Conservation (phyloP, 208 protist species). For the Entamoeba invadens region DNA sequence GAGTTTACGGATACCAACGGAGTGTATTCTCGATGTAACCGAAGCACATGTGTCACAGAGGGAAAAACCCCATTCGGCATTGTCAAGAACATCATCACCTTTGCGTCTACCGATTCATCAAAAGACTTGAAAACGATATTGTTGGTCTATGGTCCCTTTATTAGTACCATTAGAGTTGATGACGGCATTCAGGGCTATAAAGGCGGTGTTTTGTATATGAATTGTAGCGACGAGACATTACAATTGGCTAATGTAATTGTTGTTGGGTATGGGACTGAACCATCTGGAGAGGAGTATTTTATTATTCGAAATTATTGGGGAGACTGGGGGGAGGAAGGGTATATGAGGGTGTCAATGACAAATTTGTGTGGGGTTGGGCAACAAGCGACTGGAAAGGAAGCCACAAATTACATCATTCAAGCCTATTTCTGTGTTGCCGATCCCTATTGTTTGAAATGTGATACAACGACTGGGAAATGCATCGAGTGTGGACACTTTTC, state of each 20-base stretch:
- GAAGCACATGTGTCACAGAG: neutral
- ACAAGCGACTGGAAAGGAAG: neutral
- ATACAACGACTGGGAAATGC: neutral
- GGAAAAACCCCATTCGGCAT: neutral
- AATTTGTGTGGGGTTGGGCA: neutral
- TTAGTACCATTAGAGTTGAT: neutral
- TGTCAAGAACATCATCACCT: neutral
- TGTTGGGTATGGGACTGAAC: neutral
- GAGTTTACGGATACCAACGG: neutral
- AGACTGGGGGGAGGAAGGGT: neutral
- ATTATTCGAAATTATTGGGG: neutral
- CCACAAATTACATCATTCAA: neutral
- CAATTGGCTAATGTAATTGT: neutral
- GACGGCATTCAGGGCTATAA: neutral
- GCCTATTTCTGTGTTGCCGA: neutral
- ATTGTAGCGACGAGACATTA: neutral
- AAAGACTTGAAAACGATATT: neutral
- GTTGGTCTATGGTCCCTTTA: neutral
- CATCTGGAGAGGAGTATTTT: neutral
- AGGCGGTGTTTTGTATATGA: neutral
- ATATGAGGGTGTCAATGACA: neutral
- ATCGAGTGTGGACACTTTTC: neutral
- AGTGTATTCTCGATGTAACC: neutral
- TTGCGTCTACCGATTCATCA: neutral
- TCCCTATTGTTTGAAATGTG: neutral